Conservation (phyloP, 257 asterid genomes). For the Buddleja alternifolia region DNA sequence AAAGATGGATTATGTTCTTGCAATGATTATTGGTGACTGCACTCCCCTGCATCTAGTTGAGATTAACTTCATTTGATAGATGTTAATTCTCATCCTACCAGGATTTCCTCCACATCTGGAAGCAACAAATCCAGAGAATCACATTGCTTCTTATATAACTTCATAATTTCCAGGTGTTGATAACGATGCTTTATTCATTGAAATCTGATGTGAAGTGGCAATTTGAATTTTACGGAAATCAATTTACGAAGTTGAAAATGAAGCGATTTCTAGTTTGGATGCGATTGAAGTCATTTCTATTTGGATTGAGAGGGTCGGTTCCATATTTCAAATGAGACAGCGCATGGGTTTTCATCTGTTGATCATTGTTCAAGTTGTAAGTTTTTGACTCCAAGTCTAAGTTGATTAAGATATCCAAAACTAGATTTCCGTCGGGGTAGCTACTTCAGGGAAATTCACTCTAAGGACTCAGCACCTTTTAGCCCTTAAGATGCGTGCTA, state of each 20-base stretch:
- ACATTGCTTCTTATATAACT: constrained; percentile 4
- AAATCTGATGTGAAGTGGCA: constrained; percentile 5
- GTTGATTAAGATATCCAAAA: not conserved
- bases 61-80: not conserved
- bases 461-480: not conserved
- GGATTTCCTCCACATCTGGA: not conserved
- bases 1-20: constrained; percentile 68
- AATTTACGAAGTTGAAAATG: not conserved
- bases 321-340: not conserved
- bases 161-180: not conserved
- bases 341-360: not conserved
- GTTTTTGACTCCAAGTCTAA: not conserved
- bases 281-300: constrained; percentile 4
- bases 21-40: constrained; percentile 66
- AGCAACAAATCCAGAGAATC: not conserved
- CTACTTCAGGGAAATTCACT: not conserved
- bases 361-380: constrained; percentile 17
- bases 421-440: not conserved
- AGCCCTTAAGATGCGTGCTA: not conserved
- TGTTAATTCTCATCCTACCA: not conserved
- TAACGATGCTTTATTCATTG: constrained; percentile 8
- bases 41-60: not conserved
- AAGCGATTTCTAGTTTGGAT: not conserved
- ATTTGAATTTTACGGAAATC: not conserved
- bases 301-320: constrained; percentile 1